phyloP scores from a whole-genome alignment of 352 stramenopile genomes.

The Peronospora farinosa region DNA sequence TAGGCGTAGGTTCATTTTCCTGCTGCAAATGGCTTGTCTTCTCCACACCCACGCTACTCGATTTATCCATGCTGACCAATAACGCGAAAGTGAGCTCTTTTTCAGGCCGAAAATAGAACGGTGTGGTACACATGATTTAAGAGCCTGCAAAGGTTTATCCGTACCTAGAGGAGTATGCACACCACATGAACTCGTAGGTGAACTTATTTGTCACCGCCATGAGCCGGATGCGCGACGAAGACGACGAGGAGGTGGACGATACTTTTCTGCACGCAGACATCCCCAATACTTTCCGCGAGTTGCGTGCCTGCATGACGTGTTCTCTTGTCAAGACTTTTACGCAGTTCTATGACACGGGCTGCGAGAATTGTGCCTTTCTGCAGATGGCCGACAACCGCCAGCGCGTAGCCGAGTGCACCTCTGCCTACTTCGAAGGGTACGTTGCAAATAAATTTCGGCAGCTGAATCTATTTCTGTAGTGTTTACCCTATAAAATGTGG shows the following conservation, averaged over 20 bases:
- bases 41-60: background rate
- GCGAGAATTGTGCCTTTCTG: slow-evolving; percentile 85
- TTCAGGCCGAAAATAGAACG: slow-evolving; percentile 2
- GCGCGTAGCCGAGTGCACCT: slow-evolving; percentile 84
- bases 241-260: slow-evolving; percentile 81
- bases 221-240: slow-evolving; percentile 60
- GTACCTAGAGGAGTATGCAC: slow-evolving; percentile 2
- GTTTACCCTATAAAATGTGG: too few relatives aligned
- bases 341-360: slow-evolving; percentile 88
- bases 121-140: slow-evolving; percentile 1
- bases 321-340: slow-evolving; percentile 87
- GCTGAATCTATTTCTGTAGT: background rate
- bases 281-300: slow-evolving; percentile 82
- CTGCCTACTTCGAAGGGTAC: slow-evolving; percentile 84
- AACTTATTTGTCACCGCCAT: slow-evolving; percentile 8
- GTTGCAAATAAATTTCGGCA: background rate
- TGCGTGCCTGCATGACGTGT: slow-evolving; percentile 85
- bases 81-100: slow-evolving; percentile 7
- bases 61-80: slow-evolving; percentile 13
- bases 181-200: slow-evolving; percentile 1
- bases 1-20: background rate
- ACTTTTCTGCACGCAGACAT: slow-evolving; percentile 79
- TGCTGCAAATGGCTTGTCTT: background rate
- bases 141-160: slow-evolving; percentile 2
- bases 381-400: slow-evolving; percentile 88